Conservation (phyloP, 371 early-diverging fungal species). For the Capillidium rhysosporum region DNA sequence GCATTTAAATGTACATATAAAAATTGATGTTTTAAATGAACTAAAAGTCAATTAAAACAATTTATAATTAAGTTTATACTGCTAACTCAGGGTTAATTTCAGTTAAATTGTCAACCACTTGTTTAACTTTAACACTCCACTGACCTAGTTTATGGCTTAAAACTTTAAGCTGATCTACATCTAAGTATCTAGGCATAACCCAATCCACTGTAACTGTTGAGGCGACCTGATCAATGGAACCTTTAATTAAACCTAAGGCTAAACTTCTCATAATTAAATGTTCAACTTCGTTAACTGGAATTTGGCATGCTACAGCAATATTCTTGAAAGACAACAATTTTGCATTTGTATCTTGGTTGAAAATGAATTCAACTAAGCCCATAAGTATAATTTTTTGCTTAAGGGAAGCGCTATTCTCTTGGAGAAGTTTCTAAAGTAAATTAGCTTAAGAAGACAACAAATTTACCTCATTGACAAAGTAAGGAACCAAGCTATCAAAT, state of each 20-base stretch:
- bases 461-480: constrained; percentile 49
- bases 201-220: constrained; percentile 67
- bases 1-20: no score
- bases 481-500: constrained; percentile 57
- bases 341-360: constrained; percentile 62
- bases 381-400: constrained; percentile 91
- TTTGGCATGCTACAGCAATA: constrained; percentile 72
- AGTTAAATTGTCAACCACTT: constrained; percentile 9
- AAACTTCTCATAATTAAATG: constrained; percentile 94
- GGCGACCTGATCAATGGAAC: constrained; percentile 90
- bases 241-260: constrained; percentile 74
- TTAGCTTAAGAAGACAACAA: background rate
- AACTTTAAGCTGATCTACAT: constrained; percentile 65
- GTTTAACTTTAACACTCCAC: constrained; percentile 31
- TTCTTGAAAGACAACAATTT: constrained; percentile 61
- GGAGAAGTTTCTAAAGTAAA: constrained; percentile 42
- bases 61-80: background rate
- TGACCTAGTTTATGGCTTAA: constrained; percentile 35
- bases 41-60: no score
- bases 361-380: constrained; percentile 86
- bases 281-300: constrained; percentile 79
- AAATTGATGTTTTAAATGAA: no score
- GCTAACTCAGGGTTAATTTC: background rate
- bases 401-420: constrained; percentile 44
- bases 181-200: constrained; percentile 94